Evolutionary conservation across 73 alveolate species (phyloP).

Genomic region (Breviolum minutum): DNA sequence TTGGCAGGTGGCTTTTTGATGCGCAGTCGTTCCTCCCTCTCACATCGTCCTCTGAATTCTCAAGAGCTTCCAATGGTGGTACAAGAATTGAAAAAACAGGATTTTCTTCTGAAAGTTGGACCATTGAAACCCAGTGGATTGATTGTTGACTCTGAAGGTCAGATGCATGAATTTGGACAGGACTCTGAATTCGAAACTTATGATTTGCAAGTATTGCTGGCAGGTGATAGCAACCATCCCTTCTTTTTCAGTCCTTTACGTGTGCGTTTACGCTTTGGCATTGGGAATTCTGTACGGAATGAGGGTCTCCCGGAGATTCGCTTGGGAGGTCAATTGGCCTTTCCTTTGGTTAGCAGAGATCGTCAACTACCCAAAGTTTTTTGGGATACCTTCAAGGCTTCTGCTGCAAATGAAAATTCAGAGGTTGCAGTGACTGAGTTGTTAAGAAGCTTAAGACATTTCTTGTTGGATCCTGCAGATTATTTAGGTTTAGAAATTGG

Average conservation of each 20-base stretch:
- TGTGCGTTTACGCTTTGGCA: constrained; percentile 9
- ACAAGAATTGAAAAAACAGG: not conserved
- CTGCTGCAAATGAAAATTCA: not conserved
- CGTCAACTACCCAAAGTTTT: constrained; percentile 66
- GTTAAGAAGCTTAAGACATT: not conserved
- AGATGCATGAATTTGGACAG: not conserved
- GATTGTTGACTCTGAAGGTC: constrained; percentile 3
- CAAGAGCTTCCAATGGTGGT: constrained; percentile 27
- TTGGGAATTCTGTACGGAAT: not conserved
- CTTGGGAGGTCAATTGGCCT: constrained; percentile 85
- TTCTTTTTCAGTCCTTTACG: constrained; percentile 11
- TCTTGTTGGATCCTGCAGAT: constrained; percentile 62
- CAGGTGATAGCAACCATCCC: constrained; percentile 7
- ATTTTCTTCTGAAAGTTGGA: constrained; percentile 14
- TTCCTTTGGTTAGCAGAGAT: constrained; percentile 49
- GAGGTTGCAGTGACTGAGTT: not conserved
- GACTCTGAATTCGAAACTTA: not conserved
- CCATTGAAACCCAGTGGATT: not conserved
- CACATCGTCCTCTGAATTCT: not conserved
- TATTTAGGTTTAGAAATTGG: not conserved
- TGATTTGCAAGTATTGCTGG: not conserved
- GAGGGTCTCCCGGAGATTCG: constrained; percentile 8
- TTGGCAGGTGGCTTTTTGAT: too few relatives aligned
- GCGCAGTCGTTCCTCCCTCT: not conserved
- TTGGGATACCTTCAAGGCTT: constrained; percentile 79